These are phyloP conservation scores for Apiospora pterosperma DNA, from an alignment of 2,329 filamentous ascomycete species.

Conservation along the genomic window DNA sequence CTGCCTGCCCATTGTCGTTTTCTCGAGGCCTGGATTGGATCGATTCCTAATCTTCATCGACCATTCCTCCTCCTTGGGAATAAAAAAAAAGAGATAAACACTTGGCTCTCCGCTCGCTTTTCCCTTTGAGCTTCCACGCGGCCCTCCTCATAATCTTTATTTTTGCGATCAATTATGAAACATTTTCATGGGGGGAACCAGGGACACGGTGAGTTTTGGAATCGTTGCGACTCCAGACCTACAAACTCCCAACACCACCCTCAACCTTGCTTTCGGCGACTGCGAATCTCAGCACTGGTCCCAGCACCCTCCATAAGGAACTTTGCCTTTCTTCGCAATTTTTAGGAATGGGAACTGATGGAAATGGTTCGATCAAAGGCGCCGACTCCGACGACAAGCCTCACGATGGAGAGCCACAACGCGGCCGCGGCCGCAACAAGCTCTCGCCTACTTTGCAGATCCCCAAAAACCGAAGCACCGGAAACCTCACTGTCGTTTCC, in stretches of 20 bases:
- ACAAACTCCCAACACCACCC: conserved; percentile 4
- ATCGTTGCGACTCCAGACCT: background rate
- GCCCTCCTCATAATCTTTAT: background rate
- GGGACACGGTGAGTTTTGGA: conserved; percentile 38
- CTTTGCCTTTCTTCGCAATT: background rate
- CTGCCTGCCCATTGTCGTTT: background rate
- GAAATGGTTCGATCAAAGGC: conserved; percentile 26
- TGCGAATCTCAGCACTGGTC: background rate
- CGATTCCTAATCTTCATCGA: conserved; percentile 2
- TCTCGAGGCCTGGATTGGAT: background rate
- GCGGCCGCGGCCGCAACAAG: conserved; percentile 34
- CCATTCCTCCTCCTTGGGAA: background rate
- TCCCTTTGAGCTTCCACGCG: background rate
- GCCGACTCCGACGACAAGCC: conserved; percentile 34
- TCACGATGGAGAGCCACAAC: conserved; percentile 34
- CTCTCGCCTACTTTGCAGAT: conserved; percentile 47
- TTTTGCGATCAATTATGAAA: conserved; percentile 38
- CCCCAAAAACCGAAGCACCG: conserved; percentile 64
- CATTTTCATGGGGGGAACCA: conserved; percentile 37
- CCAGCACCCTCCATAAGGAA: background rate
- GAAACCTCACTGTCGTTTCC: conserved; percentile 50
- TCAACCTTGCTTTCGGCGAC: background rate
- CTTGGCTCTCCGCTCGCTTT: background rate
- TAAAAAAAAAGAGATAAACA: background rate
- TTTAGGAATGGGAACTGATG: conserved; percentile 7